Base-by-base conservation (phyloP, 768 basidiomycete genomes). In the Trametes cubensis region DNA sequence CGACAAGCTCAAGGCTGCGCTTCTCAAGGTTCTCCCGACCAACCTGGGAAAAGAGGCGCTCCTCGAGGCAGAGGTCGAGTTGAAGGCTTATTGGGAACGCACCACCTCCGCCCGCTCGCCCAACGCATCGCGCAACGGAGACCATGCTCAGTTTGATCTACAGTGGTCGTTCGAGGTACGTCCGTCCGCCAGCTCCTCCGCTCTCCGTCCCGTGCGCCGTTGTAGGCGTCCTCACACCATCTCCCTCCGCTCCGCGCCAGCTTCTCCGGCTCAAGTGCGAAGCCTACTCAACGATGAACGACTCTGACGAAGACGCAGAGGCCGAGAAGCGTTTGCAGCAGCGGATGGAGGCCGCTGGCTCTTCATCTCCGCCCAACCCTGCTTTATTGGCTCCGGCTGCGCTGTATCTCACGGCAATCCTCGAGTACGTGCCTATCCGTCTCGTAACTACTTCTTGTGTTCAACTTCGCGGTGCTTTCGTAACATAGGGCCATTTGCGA, bases 61-160 rank as follows among this genome's bases (percentile, higher is more conserved):
- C 18, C 78, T 95, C 51, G 95, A 98, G 76, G 95, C 95, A 0
- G 95, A 98, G 71, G 81, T 98, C 45, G 95, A 97, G 73, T 74
- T 97, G 48, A 83, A 92, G 70, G 92, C 92, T 8, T 95, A 95
- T 78, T 90, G 88, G 84, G 92, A 93, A 67, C 82, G 87, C 58
- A 91, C 86, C 70, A 75, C 45, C 76, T 80, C 49, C 70, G 75
- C 53, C 70, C 71, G 40, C 66, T 69, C 40, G 69, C 73, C 34
- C 52, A 71, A 26, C 48, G 67, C 77, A 41, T 85, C 85, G 54
- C 83, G 85, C 64, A 82, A 84, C 60, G 72, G 79, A 40, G 73
- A 82, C n/a, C 30, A 40, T 34, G 18, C 40, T 63, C 81, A 81
- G 28, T 92, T 94, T 70, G 80, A 87, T 69, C 72, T 93, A 55